phyloP scores from a whole-genome alignment of 805 yeast genomes.

The Metschnikowia dekortorum region DNA sequence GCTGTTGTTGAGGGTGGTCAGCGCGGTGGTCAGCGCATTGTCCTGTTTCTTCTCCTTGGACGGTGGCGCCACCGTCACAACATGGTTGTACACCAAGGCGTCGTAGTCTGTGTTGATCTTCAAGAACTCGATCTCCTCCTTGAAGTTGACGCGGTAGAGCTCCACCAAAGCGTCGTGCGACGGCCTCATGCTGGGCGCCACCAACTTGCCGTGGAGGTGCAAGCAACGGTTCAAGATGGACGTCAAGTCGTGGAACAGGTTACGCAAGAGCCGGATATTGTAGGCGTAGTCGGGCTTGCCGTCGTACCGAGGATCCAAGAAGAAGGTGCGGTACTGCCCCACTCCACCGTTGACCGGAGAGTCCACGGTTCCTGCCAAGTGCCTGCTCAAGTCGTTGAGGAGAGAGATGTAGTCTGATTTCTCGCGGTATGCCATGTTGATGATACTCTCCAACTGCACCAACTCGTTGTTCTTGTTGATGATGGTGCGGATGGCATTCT shows the following conservation, averaged over 20 bases:
- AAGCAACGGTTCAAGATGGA: constrained; percentile 62
- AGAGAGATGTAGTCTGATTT: constrained; percentile 44
- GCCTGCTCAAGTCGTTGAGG: constrained; percentile 64
- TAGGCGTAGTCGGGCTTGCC: constrained; percentile 29
- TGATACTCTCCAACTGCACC: constrained; percentile 59
- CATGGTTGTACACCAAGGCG: constrained; percentile 22
- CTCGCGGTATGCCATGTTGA: constrained; percentile 49
- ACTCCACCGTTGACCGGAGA: constrained; percentile 94
- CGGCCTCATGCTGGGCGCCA: constrained; percentile 50
- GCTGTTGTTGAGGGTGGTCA: not conserved
- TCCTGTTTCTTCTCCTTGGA: constrained; percentile 4
- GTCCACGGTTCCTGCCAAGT: constrained; percentile 79
- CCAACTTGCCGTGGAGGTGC: constrained; percentile 60
- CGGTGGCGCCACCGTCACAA: constrained; percentile 14
- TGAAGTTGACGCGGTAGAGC: constrained; percentile 64
- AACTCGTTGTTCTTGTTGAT: constrained; percentile 68
- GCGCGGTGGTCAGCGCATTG: constrained; percentile 3
- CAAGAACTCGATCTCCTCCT: constrained; percentile 52
- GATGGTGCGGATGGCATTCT: constrained; percentile 71
- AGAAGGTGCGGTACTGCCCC: constrained; percentile 72
- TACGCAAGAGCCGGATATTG: constrained; percentile 34
- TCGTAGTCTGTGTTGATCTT: constrained; percentile 34
- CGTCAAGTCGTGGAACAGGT: constrained; percentile 65
- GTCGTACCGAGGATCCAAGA: constrained; percentile 37
- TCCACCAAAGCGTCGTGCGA: constrained; percentile 66